phyloP scores from a whole-genome alignment of 78 protist genomes.

The Anaeramoeba flamelloides region DNA sequence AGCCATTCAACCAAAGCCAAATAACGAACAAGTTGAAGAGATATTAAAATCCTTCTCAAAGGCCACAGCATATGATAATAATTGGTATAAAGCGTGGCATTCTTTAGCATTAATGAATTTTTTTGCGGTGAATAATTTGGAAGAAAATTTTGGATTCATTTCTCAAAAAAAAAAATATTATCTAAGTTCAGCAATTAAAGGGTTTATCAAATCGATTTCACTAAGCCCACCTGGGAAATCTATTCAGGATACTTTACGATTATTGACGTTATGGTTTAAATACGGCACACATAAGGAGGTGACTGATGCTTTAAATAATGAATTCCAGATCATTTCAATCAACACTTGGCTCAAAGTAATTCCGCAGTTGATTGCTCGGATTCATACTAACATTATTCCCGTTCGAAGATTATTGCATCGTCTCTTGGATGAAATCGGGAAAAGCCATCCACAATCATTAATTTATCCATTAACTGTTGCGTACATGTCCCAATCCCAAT shows the following conservation, averaged over 20 bases:
- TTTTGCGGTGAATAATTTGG: too few species aligned
- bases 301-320: too few species aligned
- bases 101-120: background rate
- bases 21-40: background rate
- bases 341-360: constrained; percentile 86
- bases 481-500: too few species aligned
- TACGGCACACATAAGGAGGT: constrained; percentile 33
- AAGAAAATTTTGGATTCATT: too few species aligned
- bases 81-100: background rate
- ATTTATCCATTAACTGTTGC: constrained; percentile 92
- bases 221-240: too few species aligned
- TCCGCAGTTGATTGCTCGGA: constrained; percentile 77
- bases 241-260: constrained; percentile 28
- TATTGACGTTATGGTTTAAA: constrained; percentile 70
- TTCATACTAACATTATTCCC: too few species aligned
- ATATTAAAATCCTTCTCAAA: background rate
- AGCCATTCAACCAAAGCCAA: background rate
- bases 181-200: constrained; percentile 14
- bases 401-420: too few species aligned
- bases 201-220: background rate
- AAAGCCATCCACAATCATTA: constrained; percentile 92
- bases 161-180: too few species aligned
- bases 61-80: background rate
- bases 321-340: too few species aligned
- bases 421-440: too few species aligned